Evolutionary conservation across 2,329 filamentous ascomycete species (phyloP).

Genomic region (Cercospora sojina): DNA sequence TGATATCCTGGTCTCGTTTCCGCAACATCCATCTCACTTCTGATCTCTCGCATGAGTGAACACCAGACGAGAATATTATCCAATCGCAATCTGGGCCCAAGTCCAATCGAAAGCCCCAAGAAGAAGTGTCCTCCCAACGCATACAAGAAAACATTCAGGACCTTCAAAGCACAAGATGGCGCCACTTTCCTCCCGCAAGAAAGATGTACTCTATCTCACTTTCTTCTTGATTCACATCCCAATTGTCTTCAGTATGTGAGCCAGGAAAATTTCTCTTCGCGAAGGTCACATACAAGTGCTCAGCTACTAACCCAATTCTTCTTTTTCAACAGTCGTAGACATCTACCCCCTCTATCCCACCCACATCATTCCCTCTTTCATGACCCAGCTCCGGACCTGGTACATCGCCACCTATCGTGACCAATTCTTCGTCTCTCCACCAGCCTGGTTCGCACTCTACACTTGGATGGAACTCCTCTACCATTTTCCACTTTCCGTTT

Average conservation of each 20-base stretch:
- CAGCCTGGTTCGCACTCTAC: conserved; percentile 59
- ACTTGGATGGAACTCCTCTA: conserved; percentile 58
- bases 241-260: conserved; percentile 57
- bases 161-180: conserved; percentile 20
- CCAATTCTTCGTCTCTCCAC: conserved; percentile 60
- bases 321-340: conserved; percentile 56
- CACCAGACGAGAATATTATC: neutral
- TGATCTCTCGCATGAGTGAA: neutral
- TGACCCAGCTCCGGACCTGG: conserved; percentile 53
- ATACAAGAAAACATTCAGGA: neutral
- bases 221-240: conserved; percentile 65
- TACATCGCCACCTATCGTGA: conserved; percentile 63
- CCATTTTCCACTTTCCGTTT: conserved; percentile 61
- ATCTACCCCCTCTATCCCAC: conserved; percentile 59
- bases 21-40: neutral
- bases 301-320: neutral
- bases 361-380: conserved; percentile 50
- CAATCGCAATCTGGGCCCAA: neutral
- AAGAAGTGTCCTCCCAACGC: neutral
- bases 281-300: neutral
- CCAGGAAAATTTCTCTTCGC: conserved; percentile 12
- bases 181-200: conserved; percentile 40
- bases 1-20: neutral
- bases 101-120: too few species aligned
- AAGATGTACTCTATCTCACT: conserved; percentile 52